Conservation (phyloP, 1,139 yeast genomes). For the Hansenula anomala region DNA sequence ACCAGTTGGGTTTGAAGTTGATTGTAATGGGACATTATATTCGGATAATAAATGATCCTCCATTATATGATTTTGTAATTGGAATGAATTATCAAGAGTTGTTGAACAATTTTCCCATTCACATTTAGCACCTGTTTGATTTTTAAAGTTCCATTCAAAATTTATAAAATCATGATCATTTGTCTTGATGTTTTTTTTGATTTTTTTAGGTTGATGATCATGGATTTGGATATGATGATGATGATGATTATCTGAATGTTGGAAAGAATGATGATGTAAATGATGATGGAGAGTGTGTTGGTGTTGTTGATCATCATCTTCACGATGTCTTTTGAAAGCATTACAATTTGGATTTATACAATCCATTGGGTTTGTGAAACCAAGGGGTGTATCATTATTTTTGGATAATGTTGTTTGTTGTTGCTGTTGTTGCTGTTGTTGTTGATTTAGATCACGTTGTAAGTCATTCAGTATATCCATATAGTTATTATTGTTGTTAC, state of each 20-base stretch:
- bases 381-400: background rate
- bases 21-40: constrained; percentile 7
- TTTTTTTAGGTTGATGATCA: constrained; percentile 22
- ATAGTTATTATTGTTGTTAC: no score
- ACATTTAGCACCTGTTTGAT: constrained; percentile 30
- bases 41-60: constrained; percentile 48
- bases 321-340: constrained; percentile 7
- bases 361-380: constrained; percentile 1
- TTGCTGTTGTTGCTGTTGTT: background rate
- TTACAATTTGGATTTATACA: constrained; percentile 2
- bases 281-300: constrained; percentile 11
- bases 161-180: constrained; percentile 22
- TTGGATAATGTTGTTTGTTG: background rate
- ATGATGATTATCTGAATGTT: constrained; percentile 26
- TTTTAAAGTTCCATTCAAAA: constrained; percentile 33
- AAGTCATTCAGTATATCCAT: no score
- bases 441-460: no score
- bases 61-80: constrained; percentile 52
- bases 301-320: constrained; percentile 4
- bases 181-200: constrained; percentile 1
- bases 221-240: constrained; percentile 33
- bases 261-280: constrained; percentile 17
- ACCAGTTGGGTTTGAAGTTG: constrained; percentile 1
- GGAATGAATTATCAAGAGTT: constrained; percentile 35
- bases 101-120: constrained; percentile 53